Base-by-base conservation (phyloP, 306 rosid species). In the Elaeagnus macrophylla region DNA sequence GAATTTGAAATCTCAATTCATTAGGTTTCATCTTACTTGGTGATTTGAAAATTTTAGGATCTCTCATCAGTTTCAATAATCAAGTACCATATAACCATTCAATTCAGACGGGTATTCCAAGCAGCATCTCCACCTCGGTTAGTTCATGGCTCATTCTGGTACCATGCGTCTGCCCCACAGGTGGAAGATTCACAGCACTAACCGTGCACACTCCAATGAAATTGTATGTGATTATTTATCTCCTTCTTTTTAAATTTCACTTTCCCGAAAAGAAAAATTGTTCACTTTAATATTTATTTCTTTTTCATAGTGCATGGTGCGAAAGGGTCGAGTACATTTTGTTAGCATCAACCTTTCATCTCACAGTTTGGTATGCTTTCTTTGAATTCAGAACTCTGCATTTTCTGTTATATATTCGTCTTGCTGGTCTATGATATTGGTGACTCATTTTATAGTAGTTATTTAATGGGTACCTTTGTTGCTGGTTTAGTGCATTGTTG, bases 341-440 rank as follows among this genome's bases (percentile, higher is more conserved):
- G 74, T 77, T 55, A 68, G 83, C 51, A 25, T 79, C 66, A 80
- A 77, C 72, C 77, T 81, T 65, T 71, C 84, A 25, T 78, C 84
- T 2, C 65, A 73, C 54, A 65, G 66, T 68, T 70, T 84, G 96
- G 96, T 91, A 86, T 73, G 89, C 44, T 8, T 63, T 68, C 57
- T 54, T 37, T 51, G 56, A 47, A 14, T 43, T 64, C 42, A n/a
- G 55, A 60, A 14, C 57, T 59, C 37, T 10, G 48, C 54, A 12
- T 57, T 60, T 39, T 35, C 12, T 44, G 48, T 3, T 9, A 48
- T 63, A 35, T 46, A 6, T 59, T 20, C 37, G 7, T 14, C 11
- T 17, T 43, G 44, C 56, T 56, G 7, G 25, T 19, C 7, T 8
- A 40, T 64, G 53, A 19, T 52, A 35, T 13, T 51, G 40, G 32